phyloP scores from a whole-genome alignment of 495 filamentous ascomycete species.

The Barbatosphaeria neglecta region DNA sequence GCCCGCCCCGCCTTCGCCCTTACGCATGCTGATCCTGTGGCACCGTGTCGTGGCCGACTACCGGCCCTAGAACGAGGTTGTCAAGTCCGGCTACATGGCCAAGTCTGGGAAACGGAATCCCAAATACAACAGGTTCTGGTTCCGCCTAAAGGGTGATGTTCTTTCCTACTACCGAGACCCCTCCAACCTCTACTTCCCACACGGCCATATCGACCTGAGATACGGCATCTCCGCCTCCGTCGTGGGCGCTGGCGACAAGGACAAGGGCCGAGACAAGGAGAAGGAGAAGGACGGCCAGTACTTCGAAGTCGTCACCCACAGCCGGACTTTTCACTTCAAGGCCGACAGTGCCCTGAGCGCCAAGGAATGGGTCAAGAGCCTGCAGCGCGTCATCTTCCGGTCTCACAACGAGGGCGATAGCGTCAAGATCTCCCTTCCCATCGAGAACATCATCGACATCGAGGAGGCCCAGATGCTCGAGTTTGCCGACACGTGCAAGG shows the following conservation, averaged over 20 bases:
- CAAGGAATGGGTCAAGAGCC: conserved; percentile 92
- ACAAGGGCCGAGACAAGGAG: conserved; percentile 24
- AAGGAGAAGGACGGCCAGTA: conserved; percentile 65
- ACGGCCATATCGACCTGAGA: conserved; percentile 81
- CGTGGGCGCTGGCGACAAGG: background rate
- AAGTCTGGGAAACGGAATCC: conserved; percentile 88
- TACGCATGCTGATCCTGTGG: background rate
- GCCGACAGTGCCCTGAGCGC: conserved; percentile 83
- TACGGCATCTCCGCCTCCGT: conserved; percentile 82
- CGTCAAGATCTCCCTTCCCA: conserved; percentile 87
- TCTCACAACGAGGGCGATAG: conserved; percentile 95
- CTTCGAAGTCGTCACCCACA: conserved; percentile 73
- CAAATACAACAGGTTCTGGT: conserved; percentile 90
- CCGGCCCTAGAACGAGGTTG: conserved; percentile 48
- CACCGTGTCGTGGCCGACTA: conserved; percentile 19
- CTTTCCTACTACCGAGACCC: conserved; percentile 84
- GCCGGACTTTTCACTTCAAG: conserved; percentile 75
- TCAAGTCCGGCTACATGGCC: conserved; percentile 78
- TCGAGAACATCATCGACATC: conserved; percentile 80
- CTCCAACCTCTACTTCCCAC: conserved; percentile 81
- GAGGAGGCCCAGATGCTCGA: conserved; percentile 88
- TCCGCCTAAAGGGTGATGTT: conserved; percentile 87
- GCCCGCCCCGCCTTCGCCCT: no score
- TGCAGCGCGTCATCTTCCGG: conserved; percentile 91
- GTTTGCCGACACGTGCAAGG: conserved; percentile 87